Evolutionary conservation across 1,139 yeast species (phyloP).

Genomic region (Kodamaea derodonti): DNA sequence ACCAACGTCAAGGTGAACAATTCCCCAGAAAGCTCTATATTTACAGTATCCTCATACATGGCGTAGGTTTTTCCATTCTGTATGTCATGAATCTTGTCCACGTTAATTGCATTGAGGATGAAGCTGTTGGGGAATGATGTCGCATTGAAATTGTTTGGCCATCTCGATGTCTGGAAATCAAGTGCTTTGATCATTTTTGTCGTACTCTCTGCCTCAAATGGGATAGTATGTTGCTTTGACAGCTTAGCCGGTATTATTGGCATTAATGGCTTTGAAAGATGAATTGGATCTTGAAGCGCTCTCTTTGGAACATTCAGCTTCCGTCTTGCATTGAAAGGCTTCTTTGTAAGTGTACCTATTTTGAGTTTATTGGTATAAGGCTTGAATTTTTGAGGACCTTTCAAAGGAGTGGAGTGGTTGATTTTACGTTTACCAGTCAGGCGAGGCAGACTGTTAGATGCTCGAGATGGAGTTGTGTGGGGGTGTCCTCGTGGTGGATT

Average conservation of each 20-base stretch:
- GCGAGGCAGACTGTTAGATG: too few relatives aligned
- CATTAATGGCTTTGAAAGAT: too few relatives aligned
- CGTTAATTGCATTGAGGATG: constrained; percentile 18
- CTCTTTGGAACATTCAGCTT: too few relatives aligned
- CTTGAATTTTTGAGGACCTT: neutral
- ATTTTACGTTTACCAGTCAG: too few relatives aligned
- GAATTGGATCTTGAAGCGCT: neutral
- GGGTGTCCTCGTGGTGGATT: too few relatives aligned
- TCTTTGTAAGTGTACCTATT: constrained; percentile 6
- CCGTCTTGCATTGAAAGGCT: constrained; percentile 4
- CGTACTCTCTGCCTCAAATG: constrained; percentile 36
- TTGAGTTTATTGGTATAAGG: neutral
- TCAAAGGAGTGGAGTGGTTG: too few relatives aligned
- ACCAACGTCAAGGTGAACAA: constrained; percentile 25
- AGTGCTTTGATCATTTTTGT: constrained; percentile 11
- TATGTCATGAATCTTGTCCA: constrained; percentile 19
- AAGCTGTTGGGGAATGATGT: constrained; percentile 11
- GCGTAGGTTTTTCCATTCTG: constrained; percentile 22
- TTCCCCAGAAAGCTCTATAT: constrained; percentile 17
- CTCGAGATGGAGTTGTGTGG: too few relatives aligned
- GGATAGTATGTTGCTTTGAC: constrained; percentile 25
- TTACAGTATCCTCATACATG: constrained; percentile 17
- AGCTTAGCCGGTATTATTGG: too few relatives aligned
- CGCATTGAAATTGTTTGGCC: neutral
- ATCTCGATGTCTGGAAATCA: neutral